Evolutionary conservation across 805 yeast species (phyloP).

Genomic region (Starmera quercuum): DNA sequence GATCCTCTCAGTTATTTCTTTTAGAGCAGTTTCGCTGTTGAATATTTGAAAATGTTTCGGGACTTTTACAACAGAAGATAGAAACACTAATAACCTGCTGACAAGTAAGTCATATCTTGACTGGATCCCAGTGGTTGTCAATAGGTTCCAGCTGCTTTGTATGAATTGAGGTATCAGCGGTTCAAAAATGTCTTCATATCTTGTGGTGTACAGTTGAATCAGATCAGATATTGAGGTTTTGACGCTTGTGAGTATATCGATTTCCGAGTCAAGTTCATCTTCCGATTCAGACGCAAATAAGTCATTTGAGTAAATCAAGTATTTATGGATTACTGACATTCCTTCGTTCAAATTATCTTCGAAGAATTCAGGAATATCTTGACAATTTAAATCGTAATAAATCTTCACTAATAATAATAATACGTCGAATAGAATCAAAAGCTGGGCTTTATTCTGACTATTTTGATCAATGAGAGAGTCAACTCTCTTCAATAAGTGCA

Average conservation of each 20-base stretch:
- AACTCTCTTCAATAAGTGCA: constrained; percentile 57
- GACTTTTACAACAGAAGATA: constrained; percentile 73
- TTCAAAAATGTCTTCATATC: constrained; percentile 91
- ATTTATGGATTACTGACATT: constrained; percentile 78
- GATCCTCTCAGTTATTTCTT: constrained; percentile 73
- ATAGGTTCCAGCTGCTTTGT: constrained; percentile 72
- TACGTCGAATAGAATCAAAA: constrained; percentile 59
- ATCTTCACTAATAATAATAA: constrained; percentile 67
- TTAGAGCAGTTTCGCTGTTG: constrained; percentile 52
- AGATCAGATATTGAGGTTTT: constrained; percentile 82
- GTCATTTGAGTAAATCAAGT: constrained; percentile 53
- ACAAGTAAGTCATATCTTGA: constrained; percentile 80
- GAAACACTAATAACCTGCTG: constrained; percentile 69
- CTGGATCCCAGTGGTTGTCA: constrained; percentile 57
- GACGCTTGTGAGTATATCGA: constrained; percentile 61
- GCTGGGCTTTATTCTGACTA: constrained; percentile 36
- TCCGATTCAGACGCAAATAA: constrained; percentile 42
- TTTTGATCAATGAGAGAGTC: constrained; percentile 54
- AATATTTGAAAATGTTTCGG: constrained; percentile 63
- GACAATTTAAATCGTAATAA: constrained; percentile 91
- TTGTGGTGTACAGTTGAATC: constrained; percentile 75
- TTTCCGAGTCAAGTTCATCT: constrained; percentile 57
- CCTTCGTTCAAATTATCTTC: constrained; percentile 80
- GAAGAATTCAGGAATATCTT: constrained; percentile 96
- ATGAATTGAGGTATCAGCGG: constrained; percentile 70